These are phyloP conservation scores for Cnidoscolus chayamansa DNA, from an alignment of 441 rosid species.

Conservation along the genomic window DNA sequence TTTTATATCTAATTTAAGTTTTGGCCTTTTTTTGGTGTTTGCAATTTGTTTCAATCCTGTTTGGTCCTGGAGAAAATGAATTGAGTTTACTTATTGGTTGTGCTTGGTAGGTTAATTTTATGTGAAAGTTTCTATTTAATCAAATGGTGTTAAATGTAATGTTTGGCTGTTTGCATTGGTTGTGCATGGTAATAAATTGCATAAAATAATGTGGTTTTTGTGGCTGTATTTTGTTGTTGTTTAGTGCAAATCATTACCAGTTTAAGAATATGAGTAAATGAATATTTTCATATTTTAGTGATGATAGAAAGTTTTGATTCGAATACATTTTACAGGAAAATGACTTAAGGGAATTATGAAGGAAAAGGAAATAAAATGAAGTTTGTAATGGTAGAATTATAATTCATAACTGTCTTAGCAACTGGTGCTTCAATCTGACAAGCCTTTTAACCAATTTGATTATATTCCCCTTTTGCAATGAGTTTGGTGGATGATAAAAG, in stretches of 20 bases:
- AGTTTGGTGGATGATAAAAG: slow-evolving; percentile 9
- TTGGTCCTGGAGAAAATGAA: slow-evolving; percentile 8
- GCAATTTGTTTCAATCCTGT: not conserved
- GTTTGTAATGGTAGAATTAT: not conserved
- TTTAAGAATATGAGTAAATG: not conserved
- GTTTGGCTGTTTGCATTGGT: not conserved
- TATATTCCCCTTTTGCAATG: not conserved
- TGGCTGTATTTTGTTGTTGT: not conserved
- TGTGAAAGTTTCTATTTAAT: not conserved
- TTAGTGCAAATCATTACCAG: not conserved
- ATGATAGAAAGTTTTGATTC: not conserved
- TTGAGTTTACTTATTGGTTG: not conserved
- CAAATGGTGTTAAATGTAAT: not conserved
- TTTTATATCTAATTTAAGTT: not conserved
- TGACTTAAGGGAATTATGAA: not conserved
- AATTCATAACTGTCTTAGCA: not conserved
- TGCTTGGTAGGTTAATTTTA: not conserved
- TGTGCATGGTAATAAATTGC: slow-evolving; percentile 1
- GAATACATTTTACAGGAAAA: not conserved
- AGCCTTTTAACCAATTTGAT: not conserved
- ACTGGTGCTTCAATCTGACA: not conserved
- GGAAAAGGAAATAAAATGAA: not conserved
- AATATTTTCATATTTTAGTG: not conserved
- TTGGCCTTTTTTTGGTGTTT: not conserved
- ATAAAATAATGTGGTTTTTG: not conserved